Conservation (phyloP, 306 rosid genomes). For the Dryas drummondii region DNA sequence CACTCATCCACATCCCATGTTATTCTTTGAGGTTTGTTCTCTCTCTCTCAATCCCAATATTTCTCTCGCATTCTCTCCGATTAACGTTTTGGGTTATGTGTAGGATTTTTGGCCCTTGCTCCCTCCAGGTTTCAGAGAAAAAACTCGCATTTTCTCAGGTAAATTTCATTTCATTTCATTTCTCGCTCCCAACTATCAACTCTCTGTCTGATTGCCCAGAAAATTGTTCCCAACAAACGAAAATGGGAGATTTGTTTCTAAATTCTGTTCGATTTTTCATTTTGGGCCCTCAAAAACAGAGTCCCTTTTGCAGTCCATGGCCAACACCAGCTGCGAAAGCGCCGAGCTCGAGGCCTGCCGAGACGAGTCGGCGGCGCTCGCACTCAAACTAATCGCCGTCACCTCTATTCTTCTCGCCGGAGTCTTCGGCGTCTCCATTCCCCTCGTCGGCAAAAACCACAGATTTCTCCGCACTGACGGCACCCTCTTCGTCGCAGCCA, state of each 20-base stretch:
- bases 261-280: slow-evolving; percentile 14
- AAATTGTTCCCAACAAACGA: no score
- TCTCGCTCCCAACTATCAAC: not conserved
- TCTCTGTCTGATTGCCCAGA: not conserved
- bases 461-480: slow-evolving; percentile 71
- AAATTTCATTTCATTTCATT: not conserved
- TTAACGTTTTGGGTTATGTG: not conserved
- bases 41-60: not conserved
- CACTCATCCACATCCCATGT: slow-evolving; percentile 44
- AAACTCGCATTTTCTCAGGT: slow-evolving; percentile 50
- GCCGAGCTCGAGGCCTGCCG: slow-evolving; percentile 52
- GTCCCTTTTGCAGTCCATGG: slow-evolving; percentile 55
- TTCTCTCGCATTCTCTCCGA: not conserved
- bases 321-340: slow-evolving; percentile 45
- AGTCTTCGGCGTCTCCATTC: slow-evolving; percentile 70
- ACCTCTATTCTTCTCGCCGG: slow-evolving; percentile 71
- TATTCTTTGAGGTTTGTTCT: slow-evolving; percentile 55
- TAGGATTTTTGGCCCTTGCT: slow-evolving; percentile 73
- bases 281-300: slow-evolving; percentile 27
- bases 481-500: slow-evolving; percentile 63
- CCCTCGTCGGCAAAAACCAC: slow-evolving; percentile 56
- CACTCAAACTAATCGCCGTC: slow-evolving; percentile 67
- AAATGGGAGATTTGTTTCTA: slow-evolving; percentile 13
- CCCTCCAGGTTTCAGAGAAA: slow-evolving; percentile 31
- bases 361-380: slow-evolving; percentile 62